phyloP scores from a whole-genome alignment of 495 filamentous ascomycete species.

The Podospora pseudocomata region DNA sequence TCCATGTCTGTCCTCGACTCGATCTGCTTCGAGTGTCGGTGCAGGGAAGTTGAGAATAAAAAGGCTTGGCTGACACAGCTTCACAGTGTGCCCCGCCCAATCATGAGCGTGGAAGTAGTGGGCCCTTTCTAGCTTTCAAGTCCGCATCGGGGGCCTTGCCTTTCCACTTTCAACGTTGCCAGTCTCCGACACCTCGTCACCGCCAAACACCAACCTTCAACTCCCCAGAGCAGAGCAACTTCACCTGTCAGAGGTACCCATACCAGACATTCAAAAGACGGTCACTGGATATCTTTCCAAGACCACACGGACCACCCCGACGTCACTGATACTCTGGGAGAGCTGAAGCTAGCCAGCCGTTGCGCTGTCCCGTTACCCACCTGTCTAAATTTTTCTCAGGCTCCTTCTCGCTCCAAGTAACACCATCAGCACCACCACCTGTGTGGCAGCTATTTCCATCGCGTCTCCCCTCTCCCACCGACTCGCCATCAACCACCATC shows the following conservation, averaged over 20 bases:
- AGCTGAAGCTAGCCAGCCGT: constrained; percentile 4
- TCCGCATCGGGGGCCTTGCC: constrained; percentile 9
- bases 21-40: neutral
- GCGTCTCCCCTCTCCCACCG: neutral
- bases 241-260: constrained; percentile 2
- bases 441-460: constrained; percentile 2
- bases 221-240: constrained; percentile 3
- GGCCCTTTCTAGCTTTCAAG: constrained; percentile 6
- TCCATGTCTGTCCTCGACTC: neutral
- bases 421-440: neutral
- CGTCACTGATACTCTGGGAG: neutral
- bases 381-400: constrained; percentile 18
- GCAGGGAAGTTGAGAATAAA: neutral
- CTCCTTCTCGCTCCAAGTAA: neutral
- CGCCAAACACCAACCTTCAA: constrained; percentile 10
- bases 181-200: constrained; percentile 9
- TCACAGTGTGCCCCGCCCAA: neutral
- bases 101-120: constrained; percentile 2
- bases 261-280: neutral
- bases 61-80: constrained; percentile 21
- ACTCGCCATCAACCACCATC: constrained; percentile 24
- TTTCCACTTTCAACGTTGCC: constrained; percentile 20
- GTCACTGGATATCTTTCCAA: neutral
- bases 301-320: neutral
- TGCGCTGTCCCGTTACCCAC: neutral